Percentiles rank a stretch among this genome's conserved stretches.
Evolutionary conservation across 2,329 filamentous ascomycete genomes (phyloP).

Genomic region (Aspergillus novofumigatus): DNA sequence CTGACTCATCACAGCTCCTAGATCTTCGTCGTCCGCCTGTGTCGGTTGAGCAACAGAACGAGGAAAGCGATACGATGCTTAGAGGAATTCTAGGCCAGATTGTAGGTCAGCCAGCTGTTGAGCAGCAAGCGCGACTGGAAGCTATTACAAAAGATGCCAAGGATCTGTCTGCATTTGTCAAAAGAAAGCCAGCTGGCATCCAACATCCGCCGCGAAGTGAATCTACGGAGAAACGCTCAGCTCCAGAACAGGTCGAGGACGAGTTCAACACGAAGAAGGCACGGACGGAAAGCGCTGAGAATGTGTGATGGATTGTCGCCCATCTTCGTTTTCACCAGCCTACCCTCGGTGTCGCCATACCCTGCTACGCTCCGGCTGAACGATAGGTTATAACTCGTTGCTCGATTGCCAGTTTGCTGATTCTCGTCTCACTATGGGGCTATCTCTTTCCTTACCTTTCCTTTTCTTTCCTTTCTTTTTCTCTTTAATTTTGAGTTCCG

Average conservation of each 20-base stretch:
- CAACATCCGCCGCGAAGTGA: constrained; percentile 10
- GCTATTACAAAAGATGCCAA: constrained; percentile 55
- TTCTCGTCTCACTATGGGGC: background rate
- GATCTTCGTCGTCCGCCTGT: constrained; percentile 56
- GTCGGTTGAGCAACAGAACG: constrained; percentile 38
- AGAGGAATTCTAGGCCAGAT: constrained; percentile 57
- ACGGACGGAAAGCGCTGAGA: constrained; percentile 13
- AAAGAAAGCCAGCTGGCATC: constrained; percentile 44
- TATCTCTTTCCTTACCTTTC: too few relatives aligned
- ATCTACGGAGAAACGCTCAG: constrained; percentile 27
- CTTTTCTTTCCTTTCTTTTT: too few relatives aligned
- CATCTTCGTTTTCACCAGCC: background rate
- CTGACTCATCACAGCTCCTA: constrained; percentile 37
- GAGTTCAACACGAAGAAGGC: constrained; percentile 21
- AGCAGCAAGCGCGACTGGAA: constrained; percentile 51
- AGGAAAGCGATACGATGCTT: constrained; percentile 42
- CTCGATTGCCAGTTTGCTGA: background rate
- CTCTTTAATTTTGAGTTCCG: background rate
- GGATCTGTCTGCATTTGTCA: constrained; percentile 57
- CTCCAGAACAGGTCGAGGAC: constrained; percentile 18
- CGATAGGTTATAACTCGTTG: background rate
- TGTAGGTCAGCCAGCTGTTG: constrained; percentile 50
- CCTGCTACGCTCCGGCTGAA: background rate
- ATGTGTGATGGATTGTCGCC: background rate
- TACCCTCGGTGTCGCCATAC: background rate